Base-by-base conservation (phyloP, 2,329 filamentous ascomycete species). In the Lasiodiplodia sp. region DNA sequence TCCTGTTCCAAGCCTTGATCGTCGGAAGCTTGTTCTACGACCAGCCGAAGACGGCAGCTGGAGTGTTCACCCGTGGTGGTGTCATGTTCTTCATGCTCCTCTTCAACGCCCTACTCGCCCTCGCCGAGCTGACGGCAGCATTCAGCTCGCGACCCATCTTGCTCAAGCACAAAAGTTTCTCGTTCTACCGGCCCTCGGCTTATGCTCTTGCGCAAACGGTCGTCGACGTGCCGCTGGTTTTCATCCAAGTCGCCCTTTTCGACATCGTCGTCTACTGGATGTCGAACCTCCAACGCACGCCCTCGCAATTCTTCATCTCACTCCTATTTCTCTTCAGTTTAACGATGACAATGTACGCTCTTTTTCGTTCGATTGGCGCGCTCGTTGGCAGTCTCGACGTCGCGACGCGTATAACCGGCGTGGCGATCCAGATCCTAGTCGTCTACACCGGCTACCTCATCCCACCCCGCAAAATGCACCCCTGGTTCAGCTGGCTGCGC, bases 161-260 rank as follows among this genome's bases (percentile, higher is more conserved):
- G 49, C 79, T 91, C 66, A 92, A 92, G 76, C 90, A 92, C 77
- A 91, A 91, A 74, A 88, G 85, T 28, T 92, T 91, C 71, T 88
- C 88, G 0, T 91, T 92, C 76, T 91, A 91, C 71, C 87, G 86
- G 4, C 88, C 88, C 2, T 82, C 87, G 0, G 87, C 88, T 21
- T 88, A 85, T 58, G 87, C 87, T 8, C 79, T 88, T 16, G 86
- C 87, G 0, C 86, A 88, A 69, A 87, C 86, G 0, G 80, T 87
- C 3, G 83, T 87, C 37, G 86, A 90, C 72, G 76, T 88, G 0
- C 87, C 88, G 0, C 77, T 89, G 10, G 84, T 88, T 0, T 77
- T 88, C 21, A 77, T 89, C 11, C 87, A 90, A 72, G 86, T 89
- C 2, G 72, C 85, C 8, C 77, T 89, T 5, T 90, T 90, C 74